Evolutionary conservation across 164 flowering plant species (phyloP).

Genomic region (Sedum album): DNA sequence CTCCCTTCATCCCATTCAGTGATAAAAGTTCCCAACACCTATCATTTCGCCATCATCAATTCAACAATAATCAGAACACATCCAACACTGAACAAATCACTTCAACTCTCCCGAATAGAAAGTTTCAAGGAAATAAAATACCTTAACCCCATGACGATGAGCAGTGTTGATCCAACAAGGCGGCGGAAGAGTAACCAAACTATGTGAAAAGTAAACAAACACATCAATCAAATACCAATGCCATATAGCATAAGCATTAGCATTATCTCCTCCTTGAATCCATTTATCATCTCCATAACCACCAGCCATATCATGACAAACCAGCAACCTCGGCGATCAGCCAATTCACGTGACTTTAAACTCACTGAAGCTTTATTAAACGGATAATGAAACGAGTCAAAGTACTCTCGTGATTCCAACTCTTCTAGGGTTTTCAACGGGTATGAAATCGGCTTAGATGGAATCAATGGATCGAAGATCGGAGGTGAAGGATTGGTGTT

Average conservation of each 20-base stretch:
- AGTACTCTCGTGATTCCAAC: slow-evolving; percentile 56
- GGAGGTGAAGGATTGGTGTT: slow-evolving; percentile 20
- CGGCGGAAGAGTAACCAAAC: slow-evolving; percentile 79
- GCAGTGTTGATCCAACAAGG: slow-evolving; percentile 91
- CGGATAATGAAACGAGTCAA: too few species aligned
- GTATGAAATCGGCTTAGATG: slow-evolving; percentile 64
- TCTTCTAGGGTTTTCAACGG: slow-evolving; percentile 65
- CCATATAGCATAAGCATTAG: slow-evolving; percentile 70
- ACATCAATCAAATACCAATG: too few species aligned
- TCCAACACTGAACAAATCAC: not conserved
- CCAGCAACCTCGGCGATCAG: slow-evolving; percentile 49
- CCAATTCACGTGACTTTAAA: slow-evolving; percentile 21
- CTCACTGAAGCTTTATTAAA: slow-evolving; percentile 59
- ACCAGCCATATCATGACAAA: slow-evolving; percentile 87
- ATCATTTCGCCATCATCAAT: slow-evolving; percentile 10
- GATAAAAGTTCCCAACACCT: slow-evolving; percentile 91
- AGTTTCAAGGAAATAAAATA: slow-evolving; percentile 7
- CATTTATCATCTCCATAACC: slow-evolving; percentile 72
- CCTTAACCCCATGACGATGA: slow-evolving; percentile 88
- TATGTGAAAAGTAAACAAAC: too few species aligned
- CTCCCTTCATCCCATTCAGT: slow-evolving; percentile 82
- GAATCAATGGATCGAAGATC: slow-evolving; percentile 48
- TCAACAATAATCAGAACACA: too few species aligned
- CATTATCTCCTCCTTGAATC: slow-evolving; percentile 71
- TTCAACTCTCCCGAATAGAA: too few species aligned